Evolutionary conservation across 768 basidiomycete genomes (phyloP).

Genomic region (Suillus tomentosus): DNA sequence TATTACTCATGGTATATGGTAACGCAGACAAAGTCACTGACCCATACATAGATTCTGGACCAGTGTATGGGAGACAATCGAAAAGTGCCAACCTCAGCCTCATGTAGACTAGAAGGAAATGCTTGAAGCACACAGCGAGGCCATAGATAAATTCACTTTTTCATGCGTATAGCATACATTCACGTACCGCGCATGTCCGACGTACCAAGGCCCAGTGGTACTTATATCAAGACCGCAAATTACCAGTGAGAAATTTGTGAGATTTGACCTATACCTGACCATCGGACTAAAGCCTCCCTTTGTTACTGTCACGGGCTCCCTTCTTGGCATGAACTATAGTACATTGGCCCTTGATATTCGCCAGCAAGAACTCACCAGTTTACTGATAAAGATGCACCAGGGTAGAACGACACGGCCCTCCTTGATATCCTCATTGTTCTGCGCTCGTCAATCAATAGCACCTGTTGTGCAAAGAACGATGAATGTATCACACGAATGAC

Average conservation of each 20-base stretch:
- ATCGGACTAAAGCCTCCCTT: neutral
- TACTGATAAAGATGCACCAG: neutral
- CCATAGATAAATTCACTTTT: neutral
- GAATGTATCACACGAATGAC: constrained; percentile 6
- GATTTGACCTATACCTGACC: neutral
- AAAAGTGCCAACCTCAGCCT: neutral
- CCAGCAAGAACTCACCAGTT: no score
- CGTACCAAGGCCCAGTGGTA: neutral
- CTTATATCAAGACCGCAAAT: neutral
- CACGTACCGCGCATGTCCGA: neutral
- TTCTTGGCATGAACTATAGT: neutral
- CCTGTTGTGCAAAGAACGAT: neutral
- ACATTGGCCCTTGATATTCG: neutral
- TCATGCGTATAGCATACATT: neutral
- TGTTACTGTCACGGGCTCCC: neutral
- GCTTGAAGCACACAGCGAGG: neutral
- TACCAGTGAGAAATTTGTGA: neutral
- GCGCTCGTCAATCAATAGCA: neutral
- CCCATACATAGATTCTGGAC: neutral
- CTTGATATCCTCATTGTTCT: neutral
- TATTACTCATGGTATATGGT: neutral
- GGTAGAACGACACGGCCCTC: constrained; percentile 1
- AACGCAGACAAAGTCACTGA: neutral
- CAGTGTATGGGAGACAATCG: neutral
- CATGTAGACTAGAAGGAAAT: neutral